These are phyloP conservation scores for Amyloporia xantha DNA, from an alignment of 768 basidiomycete species.

Conservation along the genomic window DNA sequence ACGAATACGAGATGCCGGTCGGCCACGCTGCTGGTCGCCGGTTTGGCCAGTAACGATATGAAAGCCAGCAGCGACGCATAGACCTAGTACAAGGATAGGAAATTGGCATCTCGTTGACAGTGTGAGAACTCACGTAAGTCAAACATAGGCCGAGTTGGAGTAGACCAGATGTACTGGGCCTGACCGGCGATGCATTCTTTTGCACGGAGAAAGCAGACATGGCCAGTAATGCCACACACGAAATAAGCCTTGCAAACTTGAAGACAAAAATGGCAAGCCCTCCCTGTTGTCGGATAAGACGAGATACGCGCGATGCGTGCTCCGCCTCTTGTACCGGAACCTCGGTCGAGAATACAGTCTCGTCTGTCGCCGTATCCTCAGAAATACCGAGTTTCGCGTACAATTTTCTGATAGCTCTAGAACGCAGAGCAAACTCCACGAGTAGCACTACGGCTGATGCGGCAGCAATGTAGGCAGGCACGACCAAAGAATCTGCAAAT, in stretches of 20 bases:
- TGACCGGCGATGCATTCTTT: constrained; percentile 7
- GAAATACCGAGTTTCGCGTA: not conserved
- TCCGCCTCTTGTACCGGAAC: not conserved
- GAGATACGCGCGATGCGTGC: not conserved
- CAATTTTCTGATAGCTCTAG: too few relatives aligned
- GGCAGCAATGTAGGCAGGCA: not conserved
- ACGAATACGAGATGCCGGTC: constrained; percentile 28
- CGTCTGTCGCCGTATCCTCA: too few relatives aligned
- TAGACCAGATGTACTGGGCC: constrained; percentile 20
- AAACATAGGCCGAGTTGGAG: constrained; percentile 25
- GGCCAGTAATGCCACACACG: constrained; percentile 26
- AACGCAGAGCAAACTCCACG: not conserved
- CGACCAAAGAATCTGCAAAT: not conserved
- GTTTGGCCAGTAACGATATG: constrained; percentile 21
- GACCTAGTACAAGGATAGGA: constrained; percentile 16
- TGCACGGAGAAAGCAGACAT: constrained; percentile 22
- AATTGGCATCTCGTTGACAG: not conserved
- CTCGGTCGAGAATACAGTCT: not conserved
- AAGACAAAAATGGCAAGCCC: constrained; percentile 29
- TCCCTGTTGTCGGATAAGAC: constrained; percentile 15
- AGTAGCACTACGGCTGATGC: not conserved
- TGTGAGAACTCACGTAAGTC: constrained; percentile 12
- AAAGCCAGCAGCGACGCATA: constrained; percentile 30
- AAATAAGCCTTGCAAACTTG: constrained; percentile 25
- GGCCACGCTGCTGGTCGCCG: constrained; percentile 17